Base-by-base conservation (phyloP, 2,329 filamentous ascomycete species). In the Fusarium proliferatum region DNA sequence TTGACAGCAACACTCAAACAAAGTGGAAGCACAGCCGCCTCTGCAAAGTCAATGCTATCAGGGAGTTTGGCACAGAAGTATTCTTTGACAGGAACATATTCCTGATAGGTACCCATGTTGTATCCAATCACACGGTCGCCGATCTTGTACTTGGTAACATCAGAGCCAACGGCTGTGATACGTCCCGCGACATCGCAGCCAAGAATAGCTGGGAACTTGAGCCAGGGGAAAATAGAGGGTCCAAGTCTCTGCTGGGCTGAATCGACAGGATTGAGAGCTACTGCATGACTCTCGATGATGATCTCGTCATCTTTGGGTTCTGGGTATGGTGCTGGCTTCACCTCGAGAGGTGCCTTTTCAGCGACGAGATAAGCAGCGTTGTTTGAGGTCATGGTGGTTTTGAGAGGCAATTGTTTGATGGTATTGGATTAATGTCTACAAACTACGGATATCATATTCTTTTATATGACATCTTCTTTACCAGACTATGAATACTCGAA, bases 151-250 rank as follows among this genome's bases (percentile, higher is more conserved):
- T 63, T 68, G 36, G 36, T 68, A 0, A 55, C 15, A 5, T 8
- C 5, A 6, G 48, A 39, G 26, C 65, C 65, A 34, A 63, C 3
- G 10, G 64, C 65, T 12, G 59, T 13, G 15, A 68, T 23, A 30
- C 41, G 30, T 13, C 65, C 65, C 6, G 64, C 56, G 19, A 68
- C 64, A 39, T 68, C 65, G 9, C 46, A 68, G 13, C 64, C 65
- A 3, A 68, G 56, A 7, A 68, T 63, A 23, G 64, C 56, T 11
- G 65, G 65, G 13, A 63, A 68, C 11, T 68, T 68, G 41, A 68
- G 65, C 65, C 65, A 68, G 2, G 64, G 64, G 28, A 68, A 68
- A 36, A 34, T 21, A 5, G 53, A 61, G 16, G 64, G 43, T 3
- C 65, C 65, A 19, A 68, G 55, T 28, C 12, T 55, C n/a, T 68